A percentile compares a stretch with the other conserved stretches of the same genome.
These are phyloP conservation scores for Xylariales sp. DNA, from an alignment of 2,329 filamentous ascomycete genomes.

Conservation along the genomic window DNA sequence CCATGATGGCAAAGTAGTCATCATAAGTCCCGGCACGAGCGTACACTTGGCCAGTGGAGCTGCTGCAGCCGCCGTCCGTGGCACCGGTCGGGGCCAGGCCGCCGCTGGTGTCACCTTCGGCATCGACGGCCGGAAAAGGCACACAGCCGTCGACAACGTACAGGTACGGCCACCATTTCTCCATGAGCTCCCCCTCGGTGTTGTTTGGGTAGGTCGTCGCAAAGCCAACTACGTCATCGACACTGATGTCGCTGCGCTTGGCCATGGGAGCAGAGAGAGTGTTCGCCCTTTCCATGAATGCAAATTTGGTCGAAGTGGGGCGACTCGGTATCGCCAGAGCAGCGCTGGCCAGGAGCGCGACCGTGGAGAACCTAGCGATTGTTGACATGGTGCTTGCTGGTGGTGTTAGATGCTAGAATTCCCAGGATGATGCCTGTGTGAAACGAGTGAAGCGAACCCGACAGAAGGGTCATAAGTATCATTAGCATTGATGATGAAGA, in stretches of 20 bases:
- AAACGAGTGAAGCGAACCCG: no score
- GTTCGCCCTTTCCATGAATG: no score
- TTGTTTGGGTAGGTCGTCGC: neutral
- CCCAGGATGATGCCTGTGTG: no score
- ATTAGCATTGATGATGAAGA: no score
- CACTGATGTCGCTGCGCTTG: conserved; percentile 2
- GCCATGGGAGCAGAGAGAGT: no score
- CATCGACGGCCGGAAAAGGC: conserved; percentile 5
- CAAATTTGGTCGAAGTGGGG: no score
- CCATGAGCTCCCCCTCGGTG: conserved; percentile 1
- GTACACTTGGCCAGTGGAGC: conserved; percentile 27
- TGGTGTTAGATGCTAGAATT: no score
- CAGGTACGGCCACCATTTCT: conserved; percentile 3
- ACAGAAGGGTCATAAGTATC: no score
- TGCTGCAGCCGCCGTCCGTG: conserved; percentile 19
- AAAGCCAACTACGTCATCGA: conserved; percentile 6
- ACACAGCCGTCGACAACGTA: conserved; percentile 6
- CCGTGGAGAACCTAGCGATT: neutral
- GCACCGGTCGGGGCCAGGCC: conserved; percentile 22
- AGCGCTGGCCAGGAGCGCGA: conserved; percentile 3
- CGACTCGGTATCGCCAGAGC: conserved; percentile 1
- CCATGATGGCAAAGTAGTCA: conserved; percentile 25
- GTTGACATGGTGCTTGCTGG: no score
- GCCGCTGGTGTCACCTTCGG: conserved; percentile 11
- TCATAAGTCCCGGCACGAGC: conserved; percentile 21